phyloP scores from a whole-genome alignment of 257 asterid genomes.

The Ilex aquifolium region DNA sequence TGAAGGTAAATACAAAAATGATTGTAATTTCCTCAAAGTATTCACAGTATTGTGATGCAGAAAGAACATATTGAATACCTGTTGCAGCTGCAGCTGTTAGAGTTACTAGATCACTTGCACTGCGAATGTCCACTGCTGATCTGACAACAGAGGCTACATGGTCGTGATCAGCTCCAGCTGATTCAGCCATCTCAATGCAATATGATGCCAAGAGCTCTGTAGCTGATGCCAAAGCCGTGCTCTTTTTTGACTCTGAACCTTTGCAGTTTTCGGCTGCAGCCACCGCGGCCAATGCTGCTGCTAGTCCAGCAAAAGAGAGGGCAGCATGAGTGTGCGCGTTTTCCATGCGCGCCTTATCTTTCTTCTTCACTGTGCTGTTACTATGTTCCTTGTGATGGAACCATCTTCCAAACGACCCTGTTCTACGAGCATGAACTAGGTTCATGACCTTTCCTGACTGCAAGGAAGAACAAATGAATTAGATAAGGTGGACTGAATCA shows the following conservation, averaged over 20 bases:
- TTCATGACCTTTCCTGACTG: slow-evolving; percentile 33
- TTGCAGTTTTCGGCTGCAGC: slow-evolving; percentile 42
- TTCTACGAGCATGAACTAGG: slow-evolving; percentile 23
- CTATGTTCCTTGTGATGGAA: slow-evolving; percentile 46
- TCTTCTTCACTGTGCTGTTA: slow-evolving; percentile 37
- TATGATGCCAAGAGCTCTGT: slow-evolving; percentile 75
- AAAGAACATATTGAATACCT: slow-evolving; percentile 28
- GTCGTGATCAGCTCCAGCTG: slow-evolving; percentile 53
- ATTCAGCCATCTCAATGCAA: slow-evolving; percentile 77
- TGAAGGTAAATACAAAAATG: no score
- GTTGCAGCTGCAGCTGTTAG: slow-evolving; percentile 93
- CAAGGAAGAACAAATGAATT: not conserved
- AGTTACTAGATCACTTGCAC: slow-evolving; percentile 67
- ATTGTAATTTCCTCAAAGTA: no score
- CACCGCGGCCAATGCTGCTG: slow-evolving; percentile 71
- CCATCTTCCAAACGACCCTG: slow-evolving; percentile 55
- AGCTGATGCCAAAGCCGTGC: slow-evolving; percentile 69
- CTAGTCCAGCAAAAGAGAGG: slow-evolving; percentile 74
- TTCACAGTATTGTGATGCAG: not conserved
- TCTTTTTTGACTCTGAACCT: slow-evolving; percentile 42
- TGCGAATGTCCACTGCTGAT: slow-evolving; percentile 61
- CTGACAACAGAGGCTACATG: slow-evolving; percentile 51
- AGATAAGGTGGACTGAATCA: no score
- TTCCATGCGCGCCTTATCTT: slow-evolving; percentile 68
- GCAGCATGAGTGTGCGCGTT: slow-evolving; percentile 58